phyloP scores from a whole-genome alignment of 2,329 filamentous ascomycete species.

The Cryphonectria parasitica region DNA sequence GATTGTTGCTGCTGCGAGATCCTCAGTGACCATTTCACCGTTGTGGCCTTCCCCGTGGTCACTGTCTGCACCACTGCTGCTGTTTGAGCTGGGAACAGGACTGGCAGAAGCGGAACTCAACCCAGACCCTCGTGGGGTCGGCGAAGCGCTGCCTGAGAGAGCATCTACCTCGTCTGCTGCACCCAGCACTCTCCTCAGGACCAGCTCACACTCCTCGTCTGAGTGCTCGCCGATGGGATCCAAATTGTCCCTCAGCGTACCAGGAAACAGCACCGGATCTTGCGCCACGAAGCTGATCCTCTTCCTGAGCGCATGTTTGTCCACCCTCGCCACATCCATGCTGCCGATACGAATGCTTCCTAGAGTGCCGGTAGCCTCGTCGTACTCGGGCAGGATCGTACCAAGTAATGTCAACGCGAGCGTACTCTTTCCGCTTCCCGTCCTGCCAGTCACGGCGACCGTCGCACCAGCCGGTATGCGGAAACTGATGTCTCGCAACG shows the following conservation, averaged over 20 bases:
- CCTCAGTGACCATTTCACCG: not conserved
- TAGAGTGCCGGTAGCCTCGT: slow-evolving; percentile 34
- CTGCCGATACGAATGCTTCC: slow-evolving; percentile 60
- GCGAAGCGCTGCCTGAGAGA: slow-evolving; percentile 17
- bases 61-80: slow-evolving; percentile 12
- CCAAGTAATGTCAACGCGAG: slow-evolving; percentile 63
- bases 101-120: slow-evolving; percentile 16
- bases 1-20: slow-evolving; percentile 28
- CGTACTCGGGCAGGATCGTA: slow-evolving; percentile 53
- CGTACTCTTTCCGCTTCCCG: slow-evolving; percentile 86
- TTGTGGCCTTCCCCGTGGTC: slow-evolving; percentile 4
- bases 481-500: slow-evolving; percentile 70
- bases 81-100: slow-evolving; percentile 15
- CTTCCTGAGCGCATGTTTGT: slow-evolving; percentile 59
- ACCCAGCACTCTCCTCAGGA: slow-evolving; percentile 64
- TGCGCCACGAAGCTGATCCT: slow-evolving; percentile 67
- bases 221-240: slow-evolving; percentile 67
- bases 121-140: slow-evolving; percentile 15
- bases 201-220: slow-evolving; percentile 52
- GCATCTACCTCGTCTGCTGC: slow-evolving; percentile 29
- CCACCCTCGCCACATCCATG: slow-evolving; percentile 55
- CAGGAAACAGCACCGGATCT: slow-evolving; percentile 65
- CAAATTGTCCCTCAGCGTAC: slow-evolving; percentile 65
- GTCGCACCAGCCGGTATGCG: slow-evolving; percentile 69
- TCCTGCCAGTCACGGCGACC: slow-evolving; percentile 76